These are phyloP conservation scores for Cercophora samala DNA, from an alignment of 495 filamentous ascomycete species.

Conservation along the genomic window DNA sequence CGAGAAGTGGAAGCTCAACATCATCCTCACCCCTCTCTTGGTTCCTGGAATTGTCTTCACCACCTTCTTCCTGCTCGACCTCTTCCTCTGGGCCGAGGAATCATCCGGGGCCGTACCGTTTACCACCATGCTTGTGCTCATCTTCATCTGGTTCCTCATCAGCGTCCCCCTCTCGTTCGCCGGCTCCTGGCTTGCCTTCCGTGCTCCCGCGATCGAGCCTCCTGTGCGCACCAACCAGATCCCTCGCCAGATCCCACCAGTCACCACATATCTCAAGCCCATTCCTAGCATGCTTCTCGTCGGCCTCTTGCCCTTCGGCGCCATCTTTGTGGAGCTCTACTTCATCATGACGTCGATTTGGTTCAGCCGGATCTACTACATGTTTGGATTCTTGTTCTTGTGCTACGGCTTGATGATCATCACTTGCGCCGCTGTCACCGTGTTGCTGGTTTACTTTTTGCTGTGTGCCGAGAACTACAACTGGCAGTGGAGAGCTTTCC, in stretches of 20 bases:
- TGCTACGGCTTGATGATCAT: slow-evolving; percentile 98
- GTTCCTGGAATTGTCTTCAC: slow-evolving; percentile 85
- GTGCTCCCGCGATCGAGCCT: slow-evolving; percentile 57
- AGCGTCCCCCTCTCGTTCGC: slow-evolving; percentile 85
- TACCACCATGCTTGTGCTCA: slow-evolving; percentile 89
- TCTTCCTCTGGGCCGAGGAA: slow-evolving; percentile 89
- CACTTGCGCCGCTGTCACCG: slow-evolving; percentile 85
- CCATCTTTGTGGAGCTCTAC: slow-evolving; percentile 96
- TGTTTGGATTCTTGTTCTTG: slow-evolving; percentile 98
- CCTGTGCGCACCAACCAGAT: slow-evolving; percentile 97
- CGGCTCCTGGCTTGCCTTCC: slow-evolving; percentile 91
- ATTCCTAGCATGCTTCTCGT: slow-evolving; percentile 85
- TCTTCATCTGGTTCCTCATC: slow-evolving; percentile 95
- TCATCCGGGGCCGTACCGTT: slow-evolving; percentile 94
- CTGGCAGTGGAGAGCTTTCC: slow-evolving; percentile 96
- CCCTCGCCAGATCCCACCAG: slow-evolving; percentile 87
- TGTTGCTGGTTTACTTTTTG: slow-evolving; percentile 90
- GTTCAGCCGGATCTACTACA: slow-evolving; percentile 98
- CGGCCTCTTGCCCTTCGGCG: slow-evolving; percentile 88
- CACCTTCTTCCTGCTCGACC: slow-evolving; percentile 88
- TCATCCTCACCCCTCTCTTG: slow-evolving; percentile 78
- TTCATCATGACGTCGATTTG: slow-evolving; percentile 98
- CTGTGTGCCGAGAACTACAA: slow-evolving; percentile 96
- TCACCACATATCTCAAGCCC: slow-evolving; percentile 73
- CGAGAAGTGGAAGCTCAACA: slow-evolving; percentile 91